phyloP scores from a whole-genome alignment of 306 rosid genomes.

The Cicer bijugum region DNA sequence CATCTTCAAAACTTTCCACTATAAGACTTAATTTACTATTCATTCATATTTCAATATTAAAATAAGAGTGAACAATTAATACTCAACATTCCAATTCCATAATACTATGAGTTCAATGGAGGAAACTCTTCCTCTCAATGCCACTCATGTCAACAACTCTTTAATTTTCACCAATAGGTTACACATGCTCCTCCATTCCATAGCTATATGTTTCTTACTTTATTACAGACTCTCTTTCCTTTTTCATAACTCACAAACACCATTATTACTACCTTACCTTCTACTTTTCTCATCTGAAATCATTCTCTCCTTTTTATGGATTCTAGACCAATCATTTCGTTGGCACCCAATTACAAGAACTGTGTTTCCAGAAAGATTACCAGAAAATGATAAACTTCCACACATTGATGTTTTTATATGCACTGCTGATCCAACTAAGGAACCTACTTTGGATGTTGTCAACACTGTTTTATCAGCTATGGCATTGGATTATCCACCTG shows the following conservation, averaged over 20 bases:
- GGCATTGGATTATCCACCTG: constrained; percentile 70
- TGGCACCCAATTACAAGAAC: constrained; percentile 64
- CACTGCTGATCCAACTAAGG: constrained; percentile 70
- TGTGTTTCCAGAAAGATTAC: constrained; percentile 64
- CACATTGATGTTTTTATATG: constrained; percentile 69
- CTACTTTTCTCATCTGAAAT: constrained; percentile 64
- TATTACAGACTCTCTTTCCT: constrained; percentile 57
- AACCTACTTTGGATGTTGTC: constrained; percentile 74
- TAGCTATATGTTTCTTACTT: constrained; percentile 58
- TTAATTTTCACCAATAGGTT: constrained; percentile 53
- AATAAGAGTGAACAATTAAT: too few relatives aligned
- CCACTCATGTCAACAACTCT: constrained; percentile 53
- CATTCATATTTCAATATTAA: too few relatives aligned
- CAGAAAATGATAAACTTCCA: constrained; percentile 61
- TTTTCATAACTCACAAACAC: constrained; percentile 43
- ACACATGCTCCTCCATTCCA: constrained; percentile 56
- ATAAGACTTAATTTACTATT: too few relatives aligned
- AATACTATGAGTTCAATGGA: constrained; percentile 44
- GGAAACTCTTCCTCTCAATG: constrained; percentile 50
- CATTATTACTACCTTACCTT: constrained; percentile 56
- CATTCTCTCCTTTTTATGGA: constrained; percentile 67
- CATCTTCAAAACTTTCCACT: too few relatives aligned
- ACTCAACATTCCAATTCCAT: background rate
- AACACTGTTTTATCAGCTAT: constrained; percentile 75
- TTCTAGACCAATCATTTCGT: constrained; percentile 56